Evolutionary conservation across 2,329 filamentous ascomycete genomes (phyloP), one percentile per base, ranked within the genome.

Genomic region (Grosmannia clavigera): DNA sequence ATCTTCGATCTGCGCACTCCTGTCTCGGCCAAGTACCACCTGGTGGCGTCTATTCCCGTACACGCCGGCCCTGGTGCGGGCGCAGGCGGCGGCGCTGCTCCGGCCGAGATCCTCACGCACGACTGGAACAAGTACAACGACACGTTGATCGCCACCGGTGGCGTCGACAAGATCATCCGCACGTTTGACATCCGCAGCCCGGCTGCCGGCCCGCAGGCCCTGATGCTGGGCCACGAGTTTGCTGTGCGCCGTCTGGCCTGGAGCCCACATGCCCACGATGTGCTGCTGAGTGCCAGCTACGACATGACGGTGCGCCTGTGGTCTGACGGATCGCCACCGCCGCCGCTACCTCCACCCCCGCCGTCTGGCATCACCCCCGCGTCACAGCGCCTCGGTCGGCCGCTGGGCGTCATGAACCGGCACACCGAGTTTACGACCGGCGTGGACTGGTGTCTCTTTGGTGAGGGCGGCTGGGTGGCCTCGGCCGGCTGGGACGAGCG

Each of bases 61-160:
- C 91, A 96, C 72, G 82, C 78, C 81, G 0, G 78, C 82, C 19
- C 29, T 55, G 73, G 76, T 12, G 65, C 55, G 63, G 33, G 66
- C 64, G 35, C 61, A 63, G 50, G 53, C 9, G 71, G 68, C 57
- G 75, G 73, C 33, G 70, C 74, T 40, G 73, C 83, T n/a, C 90
- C 91, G 0, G 80, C 84, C 11, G 94, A 99, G 76, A 84, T 90
- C 46, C 81, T 99, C 38, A 96, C 92, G 0, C 94, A 97, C 73
- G 94, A 99, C 73, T 99, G 94, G 94, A 99, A 99, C 76, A 99
- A 99, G 74, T 99, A 99, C 74, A 83, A 88, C 48, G 84, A 91
- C 65, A 87, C 85, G 0, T 78, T 96, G 31, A 77, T 99, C 59
- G 94, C 94, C 0, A 90, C 90, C 0, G 94, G 84, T 1, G 92